Evolutionary conservation across 345 rosid genomes (phyloP).

Genomic region (Eucalyptus regnans): DNA sequence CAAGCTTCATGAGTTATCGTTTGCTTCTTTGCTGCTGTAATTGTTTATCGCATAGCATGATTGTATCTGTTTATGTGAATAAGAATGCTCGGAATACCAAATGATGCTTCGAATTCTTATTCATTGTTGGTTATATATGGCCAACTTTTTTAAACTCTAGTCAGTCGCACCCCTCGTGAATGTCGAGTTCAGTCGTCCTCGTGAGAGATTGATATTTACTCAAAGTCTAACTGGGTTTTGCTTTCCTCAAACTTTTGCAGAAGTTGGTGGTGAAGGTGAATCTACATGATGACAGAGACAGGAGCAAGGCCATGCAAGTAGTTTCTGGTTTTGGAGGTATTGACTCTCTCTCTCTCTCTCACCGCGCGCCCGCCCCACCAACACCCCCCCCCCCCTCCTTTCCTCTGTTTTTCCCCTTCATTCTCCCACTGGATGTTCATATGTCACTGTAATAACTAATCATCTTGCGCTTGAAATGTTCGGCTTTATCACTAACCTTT

Average conservation of each 20-base stretch:
- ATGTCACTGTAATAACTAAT: not conserved
- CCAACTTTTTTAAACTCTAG: not conserved
- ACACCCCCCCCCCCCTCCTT: fast-evolving
- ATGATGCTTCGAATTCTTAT: not conserved
- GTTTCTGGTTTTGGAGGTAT: not conserved
- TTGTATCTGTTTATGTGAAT: not conserved
- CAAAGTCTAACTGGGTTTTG: not conserved
- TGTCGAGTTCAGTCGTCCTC: not conserved
- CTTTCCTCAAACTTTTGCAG: not conserved
- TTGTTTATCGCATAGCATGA: not conserved
- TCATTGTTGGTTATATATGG: not conserved
- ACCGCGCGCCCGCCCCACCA: no score
- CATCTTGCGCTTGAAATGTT: not conserved
- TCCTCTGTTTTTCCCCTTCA: not conserved
- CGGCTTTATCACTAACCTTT: not conserved
- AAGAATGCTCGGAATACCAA: not conserved
- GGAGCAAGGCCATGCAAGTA: not conserved
- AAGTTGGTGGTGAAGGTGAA: not conserved
- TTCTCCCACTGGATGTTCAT: not conserved
- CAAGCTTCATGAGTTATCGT: not conserved
- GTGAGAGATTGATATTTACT: not conserved
- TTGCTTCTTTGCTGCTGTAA: not conserved
- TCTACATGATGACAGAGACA: not conserved
- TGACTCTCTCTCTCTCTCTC: not conserved
- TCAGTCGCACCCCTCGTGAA: not conserved